phyloP scores from a whole-genome alignment of 495 filamentous ascomycete genomes.

The Xylaria curta region DNA sequence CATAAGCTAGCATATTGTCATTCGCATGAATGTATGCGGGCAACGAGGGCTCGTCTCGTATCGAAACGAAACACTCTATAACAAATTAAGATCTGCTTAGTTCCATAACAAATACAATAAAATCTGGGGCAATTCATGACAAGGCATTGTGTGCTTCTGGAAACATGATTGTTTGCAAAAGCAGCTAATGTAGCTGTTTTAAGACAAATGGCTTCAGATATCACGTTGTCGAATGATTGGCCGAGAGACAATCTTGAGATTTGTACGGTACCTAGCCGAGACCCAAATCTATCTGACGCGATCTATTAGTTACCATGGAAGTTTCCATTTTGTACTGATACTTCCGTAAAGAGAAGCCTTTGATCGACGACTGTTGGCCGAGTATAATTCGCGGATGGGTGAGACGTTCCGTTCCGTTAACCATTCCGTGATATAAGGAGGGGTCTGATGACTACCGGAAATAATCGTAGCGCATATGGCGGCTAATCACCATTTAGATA shows the following conservation, averaged over 20 bases:
- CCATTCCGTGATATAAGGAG: neutral
- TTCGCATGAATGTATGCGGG: neutral
- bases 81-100: neutral
- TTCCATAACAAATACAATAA: neutral
- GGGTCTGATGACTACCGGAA: constrained; percentile 5
- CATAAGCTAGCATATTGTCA: neutral
- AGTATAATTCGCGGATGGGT: constrained; percentile 1
- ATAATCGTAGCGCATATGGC: constrained; percentile 11
- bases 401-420: constrained; percentile 18
- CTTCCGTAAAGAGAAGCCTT: neutral
- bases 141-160: neutral
- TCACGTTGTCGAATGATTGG: constrained; percentile 44
- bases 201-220: constrained; percentile 13
- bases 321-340: constrained; percentile 15
- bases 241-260: constrained; percentile 30
- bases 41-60: neutral
- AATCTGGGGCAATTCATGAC: neutral
- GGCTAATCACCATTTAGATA: neutral
- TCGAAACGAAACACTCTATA: neutral
- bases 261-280: constrained; percentile 23
- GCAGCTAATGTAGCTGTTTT: constrained; percentile 20
- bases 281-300: constrained; percentile 20
- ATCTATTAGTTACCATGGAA: neutral
- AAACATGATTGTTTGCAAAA: neutral
- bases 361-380: constrained; percentile 16